A percentile compares a stretch with the other conserved stretches of the same genome.
Evolutionary conservation across 495 filamentous ascomycete species (phyloP).

Genomic region (Trichocladium antarcticum): DNA sequence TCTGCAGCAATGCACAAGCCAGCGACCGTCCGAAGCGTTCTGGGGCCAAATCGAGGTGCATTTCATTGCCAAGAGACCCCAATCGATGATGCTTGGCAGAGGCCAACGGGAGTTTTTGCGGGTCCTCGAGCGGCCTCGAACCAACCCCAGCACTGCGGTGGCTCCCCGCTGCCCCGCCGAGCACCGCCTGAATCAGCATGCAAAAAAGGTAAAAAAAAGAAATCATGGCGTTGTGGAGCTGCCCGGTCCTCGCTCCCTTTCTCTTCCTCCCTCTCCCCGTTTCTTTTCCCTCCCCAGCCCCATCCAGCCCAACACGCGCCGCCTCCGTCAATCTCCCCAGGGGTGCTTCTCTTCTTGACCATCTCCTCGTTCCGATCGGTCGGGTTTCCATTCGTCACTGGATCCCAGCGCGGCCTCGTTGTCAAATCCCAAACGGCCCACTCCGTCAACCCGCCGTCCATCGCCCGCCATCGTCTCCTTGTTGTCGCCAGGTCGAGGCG

Average conservation of each 20-base stretch:
- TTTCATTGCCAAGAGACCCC: neutral
- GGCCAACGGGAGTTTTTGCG: neutral
- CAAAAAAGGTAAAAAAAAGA: slow-evolving; percentile 15
- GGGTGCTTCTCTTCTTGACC: slow-evolving; percentile 29
- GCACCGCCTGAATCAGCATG: slow-evolving; percentile 23
- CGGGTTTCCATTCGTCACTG: slow-evolving; percentile 22
- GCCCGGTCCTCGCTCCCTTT: neutral
- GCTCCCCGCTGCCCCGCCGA: neutral
- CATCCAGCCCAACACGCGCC: slow-evolving; percentile 25
- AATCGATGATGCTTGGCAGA: neutral
- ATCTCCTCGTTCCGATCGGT: slow-evolving; percentile 19
- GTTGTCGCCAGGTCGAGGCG: slow-evolving; percentile 2
- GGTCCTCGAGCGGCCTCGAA: slow-evolving; percentile 4
- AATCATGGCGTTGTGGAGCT: slow-evolving; percentile 25
- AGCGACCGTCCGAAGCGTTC: no score
- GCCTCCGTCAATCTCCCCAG: slow-evolving; percentile 29
- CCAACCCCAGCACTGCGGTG: slow-evolving; percentile 9
- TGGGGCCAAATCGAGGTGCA: no score
- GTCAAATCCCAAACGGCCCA: slow-evolving; percentile 6
- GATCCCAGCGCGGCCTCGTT: slow-evolving; percentile 16
- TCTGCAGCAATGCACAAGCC: no score
- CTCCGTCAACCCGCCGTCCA: neutral
- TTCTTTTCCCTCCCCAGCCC: slow-evolving; percentile 10
- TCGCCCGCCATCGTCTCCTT: neutral
- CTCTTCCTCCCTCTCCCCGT: slow-evolving; percentile 8